Base-by-base conservation (phyloP, 1,284 basidiomycete species). In the Cerrena zonata region DNA sequence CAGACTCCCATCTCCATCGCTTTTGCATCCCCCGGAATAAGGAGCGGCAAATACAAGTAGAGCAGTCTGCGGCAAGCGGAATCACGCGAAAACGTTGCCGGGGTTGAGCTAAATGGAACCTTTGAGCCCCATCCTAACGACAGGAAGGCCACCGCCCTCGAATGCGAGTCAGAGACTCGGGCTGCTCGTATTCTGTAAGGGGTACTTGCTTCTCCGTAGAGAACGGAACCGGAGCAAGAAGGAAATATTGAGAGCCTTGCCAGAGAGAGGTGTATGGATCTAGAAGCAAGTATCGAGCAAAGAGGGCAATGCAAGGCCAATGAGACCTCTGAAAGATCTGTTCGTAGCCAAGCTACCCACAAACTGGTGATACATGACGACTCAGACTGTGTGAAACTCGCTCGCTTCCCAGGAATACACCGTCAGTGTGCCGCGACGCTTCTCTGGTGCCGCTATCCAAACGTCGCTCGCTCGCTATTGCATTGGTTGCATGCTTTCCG, bases 21-120 rank as follows among this genome's bases (percentile, higher is more conserved):
- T 48, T 59, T 58, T 60, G 50, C 53, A 54, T 56, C 58, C 52
- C 56, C 25, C 40, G 34, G 49, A 55, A 53, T 57, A 62, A n/a
- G 55, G 52, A 57, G 61, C 58, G 60, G 47, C 56, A 49, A 54
- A 61, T 15, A 45, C 40, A 52, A 45, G 50, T 44, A 48, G 44
- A 47, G 43, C 65, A 69, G 68, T 66, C 74, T 70, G 73, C 74
- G 74, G 74, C 65, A 64, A 68, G 68, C 69, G 49, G 68, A 66
- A 72, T 69, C 59, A 57, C 59, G 59, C 72, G 50, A 48, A 76
- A 76, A 75, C 59, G 43, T 67, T 69, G 59, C 76, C 75, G 74
- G 74, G 71, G 58, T 73, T 72, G 61, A 55, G 52, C 23, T 48
- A 41, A 43, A 34, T 15, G 22, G 49, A 49, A 51, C 47, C 58